A percentile compares a stretch with the other conserved stretches of the same genome.
Conservation (phyloP, 2,329 filamentous ascomycete species). For the Aspergillus oerlinghausenensis region DNA sequence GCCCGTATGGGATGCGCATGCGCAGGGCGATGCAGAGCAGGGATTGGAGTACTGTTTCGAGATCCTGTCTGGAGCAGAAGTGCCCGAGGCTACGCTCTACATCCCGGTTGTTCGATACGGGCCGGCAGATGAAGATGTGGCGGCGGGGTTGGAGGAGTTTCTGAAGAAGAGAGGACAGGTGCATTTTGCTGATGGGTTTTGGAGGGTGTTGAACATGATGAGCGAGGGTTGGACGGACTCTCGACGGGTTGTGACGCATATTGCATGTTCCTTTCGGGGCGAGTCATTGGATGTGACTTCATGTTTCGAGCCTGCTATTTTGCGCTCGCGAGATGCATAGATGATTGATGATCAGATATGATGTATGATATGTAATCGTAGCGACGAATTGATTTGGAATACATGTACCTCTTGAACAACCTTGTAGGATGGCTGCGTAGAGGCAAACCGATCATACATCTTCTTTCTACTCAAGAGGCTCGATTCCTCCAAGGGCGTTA, state of each 20-base stretch:
- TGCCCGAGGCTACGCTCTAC: background rate
- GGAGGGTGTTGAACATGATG: background rate
- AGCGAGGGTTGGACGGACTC: background rate
- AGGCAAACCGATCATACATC: too few relatives aligned
- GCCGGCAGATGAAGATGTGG: background rate
- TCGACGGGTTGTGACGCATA: background rate
- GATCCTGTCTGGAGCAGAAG: background rate
- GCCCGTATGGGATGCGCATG: background rate
- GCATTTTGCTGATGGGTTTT: background rate
- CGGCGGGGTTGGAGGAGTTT: background rate
- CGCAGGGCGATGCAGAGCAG: background rate
- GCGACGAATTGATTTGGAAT: too few relatives aligned
- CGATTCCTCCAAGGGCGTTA: too few relatives aligned
- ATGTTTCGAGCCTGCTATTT: background rate
- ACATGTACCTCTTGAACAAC: too few relatives aligned
- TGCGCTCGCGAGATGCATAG: too few relatives aligned
- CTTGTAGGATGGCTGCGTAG: too few relatives aligned
- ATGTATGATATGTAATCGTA: too few relatives aligned
- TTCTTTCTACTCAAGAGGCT: too few relatives aligned
- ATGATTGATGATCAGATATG: too few relatives aligned
- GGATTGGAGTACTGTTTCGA: background rate
- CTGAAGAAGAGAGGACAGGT: background rate
- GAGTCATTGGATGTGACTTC: background rate
- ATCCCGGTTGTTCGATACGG: background rate
- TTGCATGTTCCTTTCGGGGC: background rate